A percentile compares a stretch with the other conserved stretches of the same genome.
phyloP scores from a whole-genome alignment of 2,329 filamentous ascomycete genomes.

The Alternaria metachromatica region DNA sequence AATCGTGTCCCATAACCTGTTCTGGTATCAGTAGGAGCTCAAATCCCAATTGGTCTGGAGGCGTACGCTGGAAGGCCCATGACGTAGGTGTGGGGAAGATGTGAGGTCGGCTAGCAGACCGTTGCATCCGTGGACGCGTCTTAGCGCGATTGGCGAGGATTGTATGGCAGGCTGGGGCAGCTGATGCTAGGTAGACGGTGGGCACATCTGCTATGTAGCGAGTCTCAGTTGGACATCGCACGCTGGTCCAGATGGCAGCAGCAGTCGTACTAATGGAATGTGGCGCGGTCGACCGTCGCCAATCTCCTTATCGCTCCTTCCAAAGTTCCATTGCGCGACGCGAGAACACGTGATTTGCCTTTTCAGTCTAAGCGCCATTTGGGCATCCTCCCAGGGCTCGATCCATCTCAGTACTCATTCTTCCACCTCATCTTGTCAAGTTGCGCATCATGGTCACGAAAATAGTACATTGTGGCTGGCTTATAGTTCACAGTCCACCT shows the following conservation, averaged over 20 bases:
- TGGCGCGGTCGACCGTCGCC: neutral
- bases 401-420: neutral
- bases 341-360: slow-evolving; percentile 3
- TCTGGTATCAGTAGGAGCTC: neutral
- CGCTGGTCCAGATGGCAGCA: neutral
- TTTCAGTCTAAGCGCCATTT: neutral
- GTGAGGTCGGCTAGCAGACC: neutral
- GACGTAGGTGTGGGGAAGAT: neutral
- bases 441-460: neutral
- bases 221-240: neutral
- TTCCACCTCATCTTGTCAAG: neutral
- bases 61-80: slow-evolving; percentile 35
- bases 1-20: slow-evolving; percentile 49
- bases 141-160: slow-evolving; percentile 1
- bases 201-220: neutral
- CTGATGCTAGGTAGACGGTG: accelerated
- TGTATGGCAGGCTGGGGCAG: neutral
- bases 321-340: neutral
- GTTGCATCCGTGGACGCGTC: slow-evolving; percentile 2
- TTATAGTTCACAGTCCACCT: slow-evolving; percentile 26
- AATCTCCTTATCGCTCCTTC: neutral
- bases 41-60: neutral
- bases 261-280: neutral
- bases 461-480: slow-evolving; percentile 4
- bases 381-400: neutral